phyloP scores from a whole-genome alignment of 1,284 basidiomycete species.

The Cryptococcus sp. region DNA sequence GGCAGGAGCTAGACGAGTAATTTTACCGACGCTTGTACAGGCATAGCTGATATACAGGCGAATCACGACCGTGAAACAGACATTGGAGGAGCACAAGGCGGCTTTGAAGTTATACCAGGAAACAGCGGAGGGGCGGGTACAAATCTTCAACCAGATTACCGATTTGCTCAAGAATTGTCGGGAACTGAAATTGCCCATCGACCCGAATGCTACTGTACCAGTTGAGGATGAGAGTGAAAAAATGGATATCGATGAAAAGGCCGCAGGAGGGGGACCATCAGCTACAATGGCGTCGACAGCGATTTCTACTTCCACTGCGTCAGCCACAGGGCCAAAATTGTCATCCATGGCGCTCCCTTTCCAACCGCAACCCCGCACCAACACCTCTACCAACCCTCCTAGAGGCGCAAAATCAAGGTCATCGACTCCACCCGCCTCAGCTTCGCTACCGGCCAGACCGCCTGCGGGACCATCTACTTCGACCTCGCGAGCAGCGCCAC shows the following conservation, averaged over 20 bases:
- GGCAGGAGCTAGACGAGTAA: slow-evolving; percentile 39
- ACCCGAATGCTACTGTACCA: slow-evolving; percentile 5
- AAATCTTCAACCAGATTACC: slow-evolving; percentile 29
- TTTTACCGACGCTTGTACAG: slow-evolving; percentile 5
- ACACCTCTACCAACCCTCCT: not conserved
- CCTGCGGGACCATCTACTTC: not conserved
- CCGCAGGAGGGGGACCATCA: not conserved
- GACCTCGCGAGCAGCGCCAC: not conserved
- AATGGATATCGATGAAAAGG: slow-evolving; percentile 25
- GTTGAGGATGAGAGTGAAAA: slow-evolving; percentile 1
- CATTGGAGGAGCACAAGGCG: slow-evolving; percentile 29
- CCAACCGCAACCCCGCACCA: slow-evolving; percentile 20
- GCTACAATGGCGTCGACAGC: slow-evolving; percentile 1
- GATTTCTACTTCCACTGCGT: not conserved
- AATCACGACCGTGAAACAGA: slow-evolving; percentile 24
- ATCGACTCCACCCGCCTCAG: slow-evolving; percentile 2
- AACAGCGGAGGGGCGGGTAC: slow-evolving; percentile 25
- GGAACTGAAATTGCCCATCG: slow-evolving; percentile 26
- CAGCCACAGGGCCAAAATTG: slow-evolving; percentile 9
- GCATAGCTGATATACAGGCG: slow-evolving; percentile 16
- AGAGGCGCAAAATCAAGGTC: slow-evolving; percentile 3
- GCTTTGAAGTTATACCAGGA: slow-evolving; percentile 23
- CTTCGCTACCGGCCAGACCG: slow-evolving; percentile 2
- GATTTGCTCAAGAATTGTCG: slow-evolving; percentile 34
- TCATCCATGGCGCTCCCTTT: slow-evolving; percentile 27